Evolutionary conservation across 441 rosid genomes (phyloP).

Genomic region (Mallotus japonicus): DNA sequence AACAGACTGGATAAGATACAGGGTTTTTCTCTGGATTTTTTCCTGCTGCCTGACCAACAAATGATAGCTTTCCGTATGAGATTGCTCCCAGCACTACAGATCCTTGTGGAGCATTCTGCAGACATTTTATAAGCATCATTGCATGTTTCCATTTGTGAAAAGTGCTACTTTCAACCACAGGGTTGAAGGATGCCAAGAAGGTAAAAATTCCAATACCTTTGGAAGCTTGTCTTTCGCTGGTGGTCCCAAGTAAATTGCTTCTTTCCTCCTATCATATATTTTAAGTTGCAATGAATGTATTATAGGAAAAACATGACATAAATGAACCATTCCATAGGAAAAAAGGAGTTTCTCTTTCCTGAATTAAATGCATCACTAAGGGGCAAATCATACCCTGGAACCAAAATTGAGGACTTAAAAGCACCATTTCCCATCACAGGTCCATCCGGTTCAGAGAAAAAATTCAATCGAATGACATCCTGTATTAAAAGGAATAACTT

Average conservation of each 20-base stretch:
- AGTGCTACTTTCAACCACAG: not conserved
- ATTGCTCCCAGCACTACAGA: slow-evolving; percentile 77
- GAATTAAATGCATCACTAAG: slow-evolving; percentile 18
- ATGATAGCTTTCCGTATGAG: slow-evolving; percentile 71
- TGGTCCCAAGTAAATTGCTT: slow-evolving; percentile 84
- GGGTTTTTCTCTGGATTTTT: slow-evolving; percentile 69
- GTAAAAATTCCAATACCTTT: slow-evolving; percentile 48
- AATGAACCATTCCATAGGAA: slow-evolving; percentile 8
- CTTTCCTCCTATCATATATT: slow-evolving; percentile 55
- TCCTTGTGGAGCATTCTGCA: slow-evolving; percentile 85
- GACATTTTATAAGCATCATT: slow-evolving; percentile 16
- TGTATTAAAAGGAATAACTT: slow-evolving; percentile 29
- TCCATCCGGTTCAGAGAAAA: slow-evolving; percentile 95
- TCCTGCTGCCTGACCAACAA: slow-evolving; percentile 42
- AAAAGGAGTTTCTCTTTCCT: not conserved
- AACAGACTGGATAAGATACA: slow-evolving; percentile 60
- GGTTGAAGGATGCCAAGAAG: not conserved
- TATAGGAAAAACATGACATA: slow-evolving; percentile 6
- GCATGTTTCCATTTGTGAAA: not conserved
- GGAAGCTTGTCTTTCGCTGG: slow-evolving; percentile 89
- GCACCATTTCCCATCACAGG: slow-evolving; percentile 87
- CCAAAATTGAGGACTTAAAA: slow-evolving; percentile 67
- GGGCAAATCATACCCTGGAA: slow-evolving; percentile 71
- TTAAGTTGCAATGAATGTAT: slow-evolving; percentile 18
- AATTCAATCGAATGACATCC: slow-evolving; percentile 69